Evolutionary conservation across 202 grass and related monocot genomes (phyloP).

Genomic region (Setaria viridis): DNA sequence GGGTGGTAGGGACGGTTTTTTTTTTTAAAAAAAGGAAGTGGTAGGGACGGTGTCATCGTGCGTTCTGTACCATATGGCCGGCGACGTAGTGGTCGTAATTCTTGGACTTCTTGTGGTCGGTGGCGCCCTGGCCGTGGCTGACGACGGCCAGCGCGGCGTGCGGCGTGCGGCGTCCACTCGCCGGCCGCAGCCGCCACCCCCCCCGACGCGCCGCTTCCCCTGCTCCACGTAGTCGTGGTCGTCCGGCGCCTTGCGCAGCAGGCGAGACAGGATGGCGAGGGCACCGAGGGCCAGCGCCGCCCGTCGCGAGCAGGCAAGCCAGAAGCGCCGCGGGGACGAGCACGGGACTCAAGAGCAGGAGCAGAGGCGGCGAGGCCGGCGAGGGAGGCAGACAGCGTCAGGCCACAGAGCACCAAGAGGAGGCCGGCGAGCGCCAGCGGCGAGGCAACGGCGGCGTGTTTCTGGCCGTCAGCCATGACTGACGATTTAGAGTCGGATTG

Average conservation of each 20-base stretch:
- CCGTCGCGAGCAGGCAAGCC: slow-evolving; percentile 44
- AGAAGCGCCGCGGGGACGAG: slow-evolving; percentile 55
- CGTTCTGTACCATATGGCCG: slow-evolving; percentile 1
- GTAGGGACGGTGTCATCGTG: too few relatives aligned
- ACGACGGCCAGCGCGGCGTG: slow-evolving; percentile 39
- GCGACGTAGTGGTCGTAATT: slow-evolving; percentile 24
- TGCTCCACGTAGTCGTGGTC: slow-evolving; percentile 31
- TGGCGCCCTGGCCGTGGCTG: not conserved
- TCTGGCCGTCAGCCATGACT: not conserved
- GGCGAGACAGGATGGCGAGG: not conserved
- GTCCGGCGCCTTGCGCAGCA: not conserved
- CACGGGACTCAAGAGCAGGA: slow-evolving; percentile 64
- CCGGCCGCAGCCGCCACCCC: slow-evolving; percentile 40
- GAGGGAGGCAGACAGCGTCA: slow-evolving; percentile 41
- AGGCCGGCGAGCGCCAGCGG: not conserved
- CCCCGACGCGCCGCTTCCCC: slow-evolving; percentile 34
- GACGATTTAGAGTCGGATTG: too few relatives aligned
- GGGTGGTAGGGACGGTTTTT: too few relatives aligned
- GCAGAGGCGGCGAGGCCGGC: slow-evolving; percentile 51
- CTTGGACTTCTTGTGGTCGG: not conserved
- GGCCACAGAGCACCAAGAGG: slow-evolving; percentile 35
- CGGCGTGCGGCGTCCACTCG: slow-evolving; percentile 44
- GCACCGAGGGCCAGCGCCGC: slow-evolving; percentile 43
- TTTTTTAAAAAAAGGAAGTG: too few relatives aligned
- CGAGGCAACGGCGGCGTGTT: not conserved